phyloP scores from a whole-genome alignment of 164 flowering plant genomes.

The Nymphaea colorata region DNA sequence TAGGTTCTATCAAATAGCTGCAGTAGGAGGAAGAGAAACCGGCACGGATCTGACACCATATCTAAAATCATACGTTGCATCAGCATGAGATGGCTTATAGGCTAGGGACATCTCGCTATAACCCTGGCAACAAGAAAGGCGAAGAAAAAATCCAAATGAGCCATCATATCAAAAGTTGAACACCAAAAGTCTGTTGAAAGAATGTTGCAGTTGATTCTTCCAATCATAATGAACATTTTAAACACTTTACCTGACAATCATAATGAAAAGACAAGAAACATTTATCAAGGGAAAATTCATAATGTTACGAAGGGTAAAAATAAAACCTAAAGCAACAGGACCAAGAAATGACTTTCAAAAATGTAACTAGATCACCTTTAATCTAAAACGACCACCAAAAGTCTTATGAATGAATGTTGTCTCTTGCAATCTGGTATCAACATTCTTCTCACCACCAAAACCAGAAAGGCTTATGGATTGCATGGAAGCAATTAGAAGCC shows the following conservation, averaged over 20 bases:
- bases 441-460: conserved; percentile 55
- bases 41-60: conserved; percentile 91
- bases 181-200: neutral
- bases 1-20: neutral
- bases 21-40: conserved; percentile 29
- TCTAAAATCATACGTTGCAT: conserved; percentile 94
- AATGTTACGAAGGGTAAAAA: too few relatives aligned
- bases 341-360: neutral
- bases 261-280: neutral
- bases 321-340: too few relatives aligned
- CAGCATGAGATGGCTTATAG: conserved; percentile 98
- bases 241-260: conserved; percentile 52
- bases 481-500: conserved; percentile 77
- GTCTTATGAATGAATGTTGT: conserved; percentile 78
- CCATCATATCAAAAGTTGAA: neutral
- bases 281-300: neutral
- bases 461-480: conserved; percentile 71
- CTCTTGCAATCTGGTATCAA: conserved; percentile 64
- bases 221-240: conserved; percentile 26
- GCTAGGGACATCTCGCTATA: conserved; percentile 87
- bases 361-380: conserved; percentile 36
- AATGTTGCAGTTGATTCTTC: neutral
- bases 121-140: conserved; percentile 43
- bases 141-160: neutral
- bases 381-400: conserved; percentile 72